phyloP scores from a whole-genome alignment of 768 basidiomycete species.

The Boletus insuetus region DNA sequence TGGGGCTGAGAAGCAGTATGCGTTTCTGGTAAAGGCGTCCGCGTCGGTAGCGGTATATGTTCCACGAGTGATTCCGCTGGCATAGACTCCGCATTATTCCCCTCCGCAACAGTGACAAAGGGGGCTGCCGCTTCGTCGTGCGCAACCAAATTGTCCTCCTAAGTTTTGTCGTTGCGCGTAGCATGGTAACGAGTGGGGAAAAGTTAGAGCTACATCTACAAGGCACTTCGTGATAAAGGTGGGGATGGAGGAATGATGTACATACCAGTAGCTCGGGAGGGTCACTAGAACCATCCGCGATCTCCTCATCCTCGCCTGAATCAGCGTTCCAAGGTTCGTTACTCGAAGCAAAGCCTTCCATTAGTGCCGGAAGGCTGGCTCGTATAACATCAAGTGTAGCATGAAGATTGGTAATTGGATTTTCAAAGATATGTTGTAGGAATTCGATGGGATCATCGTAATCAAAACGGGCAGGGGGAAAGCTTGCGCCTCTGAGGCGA shows the following conservation, averaged over 20 bases:
- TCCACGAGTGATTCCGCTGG: conserved; percentile 2
- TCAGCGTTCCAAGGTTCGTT: conserved; percentile 26
- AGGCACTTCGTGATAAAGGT: conserved; percentile 24
- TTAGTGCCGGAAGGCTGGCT: conserved; percentile 31
- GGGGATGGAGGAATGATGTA: conserved; percentile 16
- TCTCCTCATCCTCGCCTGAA: conserved; percentile 32
- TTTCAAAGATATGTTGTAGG: conserved; percentile 50
- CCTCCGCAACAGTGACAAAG: not conserved
- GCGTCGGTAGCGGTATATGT: not conserved
- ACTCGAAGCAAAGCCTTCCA: conserved; percentile 19
- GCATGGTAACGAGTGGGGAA: conserved; percentile 18
- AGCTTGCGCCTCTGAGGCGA: conserved; percentile 17
- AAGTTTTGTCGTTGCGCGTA: conserved; percentile 1
- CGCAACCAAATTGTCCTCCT: conserved; percentile 15
- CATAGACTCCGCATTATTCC: not conserved
- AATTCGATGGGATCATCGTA: conserved; percentile 37
- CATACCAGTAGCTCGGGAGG: conserved; percentile 25
- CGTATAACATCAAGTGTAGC: conserved; percentile 36
- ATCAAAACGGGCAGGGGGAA: conserved; percentile 28
- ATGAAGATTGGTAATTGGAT: conserved; percentile 45
- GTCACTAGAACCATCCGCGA: conserved; percentile 8
- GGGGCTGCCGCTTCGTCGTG: conserved; percentile 1
- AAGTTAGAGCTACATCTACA: conserved; percentile 33
- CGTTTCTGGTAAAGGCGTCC: conserved; percentile 11
- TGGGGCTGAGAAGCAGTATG: conserved; percentile 1